Evolutionary conservation across 2,329 filamentous ascomycete genomes (phyloP).

Genomic region (Pseudocercospora vitis): DNA sequence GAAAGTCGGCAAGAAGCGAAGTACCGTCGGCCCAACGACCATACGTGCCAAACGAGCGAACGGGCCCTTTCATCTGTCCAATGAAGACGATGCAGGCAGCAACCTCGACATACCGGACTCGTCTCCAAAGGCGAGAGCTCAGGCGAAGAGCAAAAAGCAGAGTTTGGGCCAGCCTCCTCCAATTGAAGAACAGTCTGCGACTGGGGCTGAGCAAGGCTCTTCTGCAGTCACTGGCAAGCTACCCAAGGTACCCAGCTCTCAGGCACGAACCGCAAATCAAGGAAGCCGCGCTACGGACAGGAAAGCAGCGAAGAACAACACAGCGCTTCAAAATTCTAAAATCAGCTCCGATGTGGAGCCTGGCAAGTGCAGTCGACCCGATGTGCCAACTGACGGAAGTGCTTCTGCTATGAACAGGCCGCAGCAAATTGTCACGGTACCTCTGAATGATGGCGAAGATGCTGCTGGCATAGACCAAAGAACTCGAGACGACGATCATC

Average conservation of each 20-base stretch:
- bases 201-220: not conserved
- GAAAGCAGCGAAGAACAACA: not conserved
- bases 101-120: not conserved
- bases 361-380: not conserved
- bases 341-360: slow-evolving; percentile 2
- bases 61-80: not conserved
- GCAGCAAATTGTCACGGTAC: not conserved
- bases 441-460: not conserved
- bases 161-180: not conserved
- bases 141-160: not conserved
- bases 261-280: not conserved
- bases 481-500: not conserved
- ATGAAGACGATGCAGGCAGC: not conserved
- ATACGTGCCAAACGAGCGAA: not conserved
- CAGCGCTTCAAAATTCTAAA: too few species aligned
- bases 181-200: not conserved
- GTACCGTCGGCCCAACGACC: not conserved
- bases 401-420: not conserved
- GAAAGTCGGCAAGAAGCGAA: slow-evolving; percentile 5
- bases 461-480: not conserved
- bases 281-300: not conserved
- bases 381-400: not conserved
- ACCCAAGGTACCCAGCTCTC: not conserved
- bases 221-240: not conserved
- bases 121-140: slow-evolving; percentile 1